These are phyloP conservation scores for Colletotrichum euphorbiae DNA, from an alignment of 2,329 filamentous ascomycete genomes.

Conservation along the genomic window DNA sequence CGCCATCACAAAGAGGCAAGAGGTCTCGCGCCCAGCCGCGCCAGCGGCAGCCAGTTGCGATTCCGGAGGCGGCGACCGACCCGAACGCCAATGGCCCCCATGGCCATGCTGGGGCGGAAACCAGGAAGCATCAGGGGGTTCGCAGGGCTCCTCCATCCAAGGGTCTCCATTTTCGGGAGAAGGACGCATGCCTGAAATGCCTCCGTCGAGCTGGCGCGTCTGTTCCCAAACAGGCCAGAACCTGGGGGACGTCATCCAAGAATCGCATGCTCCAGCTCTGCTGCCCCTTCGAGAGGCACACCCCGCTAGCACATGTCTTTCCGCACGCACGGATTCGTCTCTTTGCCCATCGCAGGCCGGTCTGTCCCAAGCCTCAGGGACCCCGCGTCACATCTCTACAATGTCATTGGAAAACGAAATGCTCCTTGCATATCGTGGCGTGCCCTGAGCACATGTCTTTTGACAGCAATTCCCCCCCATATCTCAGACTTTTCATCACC, in stretches of 20 bases:
- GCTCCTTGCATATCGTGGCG: slow-evolving; percentile 29
- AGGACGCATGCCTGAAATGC: slow-evolving; percentile 31
- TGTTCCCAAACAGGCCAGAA: slow-evolving; percentile 35
- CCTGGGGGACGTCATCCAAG: slow-evolving; percentile 34
- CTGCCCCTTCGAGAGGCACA: slow-evolving; percentile 12
- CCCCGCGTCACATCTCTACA: slow-evolving; percentile 12
- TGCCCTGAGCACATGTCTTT: neutral
- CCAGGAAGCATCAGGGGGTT: neutral
- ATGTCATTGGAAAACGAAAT: slow-evolving; percentile 27
- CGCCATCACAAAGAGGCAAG: slow-evolving; percentile 32
- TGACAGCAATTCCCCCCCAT: neutral
- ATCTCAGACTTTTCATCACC: slow-evolving; percentile 19
- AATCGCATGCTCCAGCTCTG: slow-evolving; percentile 28
- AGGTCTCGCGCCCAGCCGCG: slow-evolving; percentile 15
- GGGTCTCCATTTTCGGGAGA: slow-evolving; percentile 34
- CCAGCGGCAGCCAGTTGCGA: slow-evolving; percentile 27
- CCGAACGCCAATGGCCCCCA: slow-evolving; percentile 5
- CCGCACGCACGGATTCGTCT: slow-evolving; percentile 28
- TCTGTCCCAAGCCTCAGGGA: slow-evolving; percentile 15
- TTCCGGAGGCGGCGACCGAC: slow-evolving; percentile 38
- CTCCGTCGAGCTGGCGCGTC: slow-evolving; percentile 25
- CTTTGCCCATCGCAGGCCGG: neutral
- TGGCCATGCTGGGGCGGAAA: slow-evolving; percentile 8
- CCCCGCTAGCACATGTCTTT: slow-evolving; percentile 36
- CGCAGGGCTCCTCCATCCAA: slow-evolving; percentile 14